Conservation (phyloP, 495 filamentous ascomycete species). For the Apiosordaria backusii region DNA sequence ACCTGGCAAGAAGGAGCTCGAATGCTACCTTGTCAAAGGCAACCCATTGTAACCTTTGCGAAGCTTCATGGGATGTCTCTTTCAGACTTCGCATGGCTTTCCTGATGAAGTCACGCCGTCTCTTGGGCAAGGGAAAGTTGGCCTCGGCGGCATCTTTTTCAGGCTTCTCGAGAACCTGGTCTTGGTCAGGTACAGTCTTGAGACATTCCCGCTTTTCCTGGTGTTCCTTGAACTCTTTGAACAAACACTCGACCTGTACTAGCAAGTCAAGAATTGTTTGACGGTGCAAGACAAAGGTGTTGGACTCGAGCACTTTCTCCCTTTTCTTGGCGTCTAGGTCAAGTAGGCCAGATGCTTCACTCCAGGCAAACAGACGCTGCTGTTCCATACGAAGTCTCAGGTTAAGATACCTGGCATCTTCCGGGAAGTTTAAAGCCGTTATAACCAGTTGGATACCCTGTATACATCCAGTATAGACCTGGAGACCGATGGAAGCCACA, state of each 20-base stretch:
- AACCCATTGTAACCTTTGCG: constrained; percentile 37
- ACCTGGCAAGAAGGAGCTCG: constrained; percentile 38
- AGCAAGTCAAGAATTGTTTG: constrained; percentile 43
- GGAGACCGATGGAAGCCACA: constrained; percentile 39
- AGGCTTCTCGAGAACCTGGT: constrained; percentile 31
- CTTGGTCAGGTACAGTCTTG: constrained; percentile 28
- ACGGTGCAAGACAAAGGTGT: constrained; percentile 43
- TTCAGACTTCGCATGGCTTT: constrained; percentile 38
- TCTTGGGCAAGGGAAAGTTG: constrained; percentile 35
- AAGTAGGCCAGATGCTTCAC: constrained; percentile 44
- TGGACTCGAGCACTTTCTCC: constrained; percentile 38
- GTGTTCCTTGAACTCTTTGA: constrained; percentile 43
- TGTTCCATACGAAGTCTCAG: constrained; percentile 44
- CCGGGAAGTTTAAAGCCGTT: constrained; percentile 41
- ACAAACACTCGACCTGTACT: constrained; percentile 43
- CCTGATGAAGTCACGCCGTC: constrained; percentile 38
- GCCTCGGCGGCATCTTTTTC: constrained; percentile 38
- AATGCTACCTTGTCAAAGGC: constrained; percentile 44
- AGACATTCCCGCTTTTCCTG: constrained; percentile 35
- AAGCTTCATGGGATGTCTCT: constrained; percentile 30
- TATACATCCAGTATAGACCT: constrained; percentile 42
- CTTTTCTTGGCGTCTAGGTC: constrained; percentile 34
- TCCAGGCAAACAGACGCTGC: constrained; percentile 47
- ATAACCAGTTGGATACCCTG: constrained; percentile 45
- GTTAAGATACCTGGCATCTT: constrained; percentile 43